A percentile compares a stretch with the other conserved stretches of the same genome.
phyloP scores from a whole-genome alignment of 345 rosid genomes.

The Zanthoxylum bungeanum region DNA sequence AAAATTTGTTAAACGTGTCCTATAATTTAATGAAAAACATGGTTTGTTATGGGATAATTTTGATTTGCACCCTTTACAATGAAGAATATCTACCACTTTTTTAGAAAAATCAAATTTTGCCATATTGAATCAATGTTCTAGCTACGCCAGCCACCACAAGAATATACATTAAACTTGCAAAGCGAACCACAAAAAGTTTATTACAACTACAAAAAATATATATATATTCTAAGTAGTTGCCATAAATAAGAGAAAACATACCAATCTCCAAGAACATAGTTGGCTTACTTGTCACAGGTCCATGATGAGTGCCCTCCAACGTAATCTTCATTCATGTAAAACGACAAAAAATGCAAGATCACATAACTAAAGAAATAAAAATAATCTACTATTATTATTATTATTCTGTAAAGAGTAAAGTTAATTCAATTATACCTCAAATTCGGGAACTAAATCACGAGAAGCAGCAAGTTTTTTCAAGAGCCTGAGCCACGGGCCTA shows the following conservation, averaged over 20 bases:
- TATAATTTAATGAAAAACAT: too few species aligned
- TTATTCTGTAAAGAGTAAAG: too few species aligned
- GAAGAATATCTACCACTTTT: too few species aligned
- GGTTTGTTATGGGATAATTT: too few species aligned
- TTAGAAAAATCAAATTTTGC: too few species aligned
- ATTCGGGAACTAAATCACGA: constrained; percentile 81
- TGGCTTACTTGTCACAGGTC: constrained; percentile 77
- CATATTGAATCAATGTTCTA: too few species aligned
- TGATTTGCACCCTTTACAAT: too few species aligned
- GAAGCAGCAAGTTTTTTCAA: constrained; percentile 64
- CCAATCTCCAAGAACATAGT: constrained; percentile 94
- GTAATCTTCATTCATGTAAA: constrained; percentile 51
- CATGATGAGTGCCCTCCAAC: constrained; percentile 94
- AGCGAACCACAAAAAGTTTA: background rate
- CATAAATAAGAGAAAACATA: constrained; percentile 16
- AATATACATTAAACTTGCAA: background rate
- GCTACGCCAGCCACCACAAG: too few species aligned
- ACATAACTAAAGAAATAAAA: background rate
- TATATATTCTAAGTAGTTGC: background rate
- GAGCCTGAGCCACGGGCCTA: constrained; percentile 87
- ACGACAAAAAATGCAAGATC: background rate
- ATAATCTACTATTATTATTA: too few species aligned
- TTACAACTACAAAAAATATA: background rate
- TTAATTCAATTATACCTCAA: constrained; percentile 53
- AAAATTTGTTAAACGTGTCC: too few species aligned